Conservation (phyloP, 78 protist genomes). For the Isochrysis galbana region DNA sequence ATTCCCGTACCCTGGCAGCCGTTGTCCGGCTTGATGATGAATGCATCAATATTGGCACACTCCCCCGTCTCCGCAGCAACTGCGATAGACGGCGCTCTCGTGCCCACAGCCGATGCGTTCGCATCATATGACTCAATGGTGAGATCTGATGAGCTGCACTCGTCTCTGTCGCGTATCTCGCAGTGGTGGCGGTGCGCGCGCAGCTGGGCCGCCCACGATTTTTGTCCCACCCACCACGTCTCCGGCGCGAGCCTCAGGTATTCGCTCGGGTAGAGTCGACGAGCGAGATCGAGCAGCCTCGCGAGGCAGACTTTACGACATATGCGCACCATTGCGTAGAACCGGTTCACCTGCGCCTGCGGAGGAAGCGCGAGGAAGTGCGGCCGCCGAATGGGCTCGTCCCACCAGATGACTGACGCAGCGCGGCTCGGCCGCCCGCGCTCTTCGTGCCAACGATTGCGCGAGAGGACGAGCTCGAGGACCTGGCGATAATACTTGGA, state of each 20-base stretch:
- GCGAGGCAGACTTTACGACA: constrained; percentile 13
- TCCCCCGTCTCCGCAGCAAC: too few relatives aligned
- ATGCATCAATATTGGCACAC: background rate
- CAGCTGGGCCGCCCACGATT: background rate
- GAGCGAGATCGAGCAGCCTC: background rate
- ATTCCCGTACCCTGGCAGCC: constrained; percentile 19
- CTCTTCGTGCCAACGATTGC: background rate
- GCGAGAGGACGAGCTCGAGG: background rate
- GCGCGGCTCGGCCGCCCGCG: background rate
- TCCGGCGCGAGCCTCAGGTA: background rate
- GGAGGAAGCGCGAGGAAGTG: background rate
- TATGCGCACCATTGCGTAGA: constrained; percentile 10
- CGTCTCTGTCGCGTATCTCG: too few relatives aligned
- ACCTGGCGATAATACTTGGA: background rate
- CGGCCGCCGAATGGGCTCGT: background rate
- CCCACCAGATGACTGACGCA: background rate
- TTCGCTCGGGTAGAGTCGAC: background rate
- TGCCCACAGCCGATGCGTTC: too few relatives aligned
- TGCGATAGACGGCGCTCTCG: too few relatives aligned
- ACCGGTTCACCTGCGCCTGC: background rate
- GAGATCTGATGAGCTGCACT: too few relatives aligned
- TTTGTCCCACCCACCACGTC: background rate
- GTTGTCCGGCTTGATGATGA: background rate
- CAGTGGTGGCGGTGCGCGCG: background rate
- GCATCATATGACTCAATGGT: too few relatives aligned